Evolutionary conservation across 345 rosid genomes (phyloP), one percentile per base, ranked within the genome.

Genomic region (Linum lewisii): DNA sequence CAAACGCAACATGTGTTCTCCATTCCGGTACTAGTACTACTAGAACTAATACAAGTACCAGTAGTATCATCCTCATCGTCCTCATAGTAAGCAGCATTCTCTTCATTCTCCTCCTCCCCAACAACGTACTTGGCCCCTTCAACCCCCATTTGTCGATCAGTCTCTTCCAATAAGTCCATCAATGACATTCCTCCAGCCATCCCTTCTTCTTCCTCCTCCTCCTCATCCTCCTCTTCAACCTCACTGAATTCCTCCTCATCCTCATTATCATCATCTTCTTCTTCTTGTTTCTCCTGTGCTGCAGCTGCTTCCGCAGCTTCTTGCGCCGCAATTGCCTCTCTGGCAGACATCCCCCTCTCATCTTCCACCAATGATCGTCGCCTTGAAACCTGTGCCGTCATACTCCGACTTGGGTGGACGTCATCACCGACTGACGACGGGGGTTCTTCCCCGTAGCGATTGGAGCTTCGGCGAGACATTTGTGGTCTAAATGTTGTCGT

Each of bases 101-200:
- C 72, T 5, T 64, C 67, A 0, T 66, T 75, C 0, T 72, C 78
- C 0, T 79, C 80, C 1, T 76, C 88, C 0, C 66, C 83, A 72
- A 80, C 69, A 20, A 71, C 67, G 63, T 87, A 84, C 22, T 73
- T 72, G 3, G 86, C 73, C 60, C 86, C 91, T 37, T 69, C 81
- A 59, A 75, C 26, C 14, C 83, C 98, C 85, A 81, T 76, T 66
- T 84, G 79, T 42, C 90, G 16, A 62, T 81, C 93, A 8, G 93
- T 83, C 69, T 89, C 99, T 75, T 81, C 92, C 69, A 93, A 63
- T 61, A 93, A 66, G 60, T 93, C 97, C 95, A 89, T 82, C 62
- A 93, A 58, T 26, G 99, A 89, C 95, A 85, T 89, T 56, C 90
- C 34, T 29, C 34, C 34, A 1, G 7, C 82, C 56, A 75, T 73